Percentiles rank a stretch among this genome's conserved stretches.
Conservation (phyloP, 306 rosid species). For the Inga laurina region DNA sequence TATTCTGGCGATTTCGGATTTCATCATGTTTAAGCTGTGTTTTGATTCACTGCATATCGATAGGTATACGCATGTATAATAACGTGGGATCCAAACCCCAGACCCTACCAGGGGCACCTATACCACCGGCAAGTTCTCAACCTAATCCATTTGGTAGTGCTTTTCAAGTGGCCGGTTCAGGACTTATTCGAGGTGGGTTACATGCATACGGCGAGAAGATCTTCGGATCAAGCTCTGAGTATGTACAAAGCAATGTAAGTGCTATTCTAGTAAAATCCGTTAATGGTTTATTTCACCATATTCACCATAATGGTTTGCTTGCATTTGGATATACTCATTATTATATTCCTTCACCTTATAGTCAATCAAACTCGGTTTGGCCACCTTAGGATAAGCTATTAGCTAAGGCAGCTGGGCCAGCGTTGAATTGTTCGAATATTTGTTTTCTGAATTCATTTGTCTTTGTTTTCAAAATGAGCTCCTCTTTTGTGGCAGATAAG, state of each 20-base stretch:
- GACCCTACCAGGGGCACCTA: slow-evolving; percentile 43
- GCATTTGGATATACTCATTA: slow-evolving; percentile 14
- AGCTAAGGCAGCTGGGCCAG: neutral
- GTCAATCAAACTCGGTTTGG: slow-evolving; percentile 5
- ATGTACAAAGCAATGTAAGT: slow-evolving; percentile 98
- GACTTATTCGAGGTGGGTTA: slow-evolving; percentile 90
- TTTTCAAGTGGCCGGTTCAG: slow-evolving; percentile 92
- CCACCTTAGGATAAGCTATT: neutral
- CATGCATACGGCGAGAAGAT: slow-evolving; percentile 97
- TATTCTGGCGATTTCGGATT: slow-evolving; percentile 6
- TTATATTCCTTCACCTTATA: neutral
- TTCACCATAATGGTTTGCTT: neutral
- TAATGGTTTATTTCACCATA: neutral
- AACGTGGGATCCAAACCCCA: slow-evolving; percentile 63
- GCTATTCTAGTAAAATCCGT: neutral
- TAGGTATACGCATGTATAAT: slow-evolving; percentile 62
- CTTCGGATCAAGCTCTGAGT: slow-evolving; percentile 92
- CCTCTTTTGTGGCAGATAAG: slow-evolving; percentile 51
- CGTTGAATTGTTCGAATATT: slow-evolving; percentile 14
- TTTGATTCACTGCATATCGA: neutral
- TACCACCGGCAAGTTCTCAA: slow-evolving; percentile 53
- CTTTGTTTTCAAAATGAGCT: slow-evolving; percentile 27
- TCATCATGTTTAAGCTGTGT: neutral
- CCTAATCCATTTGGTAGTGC: slow-evolving; percentile 90
- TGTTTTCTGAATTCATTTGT: slow-evolving; percentile 3